These are phyloP conservation scores for Paxillus rubicundulus DNA, from an alignment of 768 basidiomycete genomes.

Conservation along the genomic window DNA sequence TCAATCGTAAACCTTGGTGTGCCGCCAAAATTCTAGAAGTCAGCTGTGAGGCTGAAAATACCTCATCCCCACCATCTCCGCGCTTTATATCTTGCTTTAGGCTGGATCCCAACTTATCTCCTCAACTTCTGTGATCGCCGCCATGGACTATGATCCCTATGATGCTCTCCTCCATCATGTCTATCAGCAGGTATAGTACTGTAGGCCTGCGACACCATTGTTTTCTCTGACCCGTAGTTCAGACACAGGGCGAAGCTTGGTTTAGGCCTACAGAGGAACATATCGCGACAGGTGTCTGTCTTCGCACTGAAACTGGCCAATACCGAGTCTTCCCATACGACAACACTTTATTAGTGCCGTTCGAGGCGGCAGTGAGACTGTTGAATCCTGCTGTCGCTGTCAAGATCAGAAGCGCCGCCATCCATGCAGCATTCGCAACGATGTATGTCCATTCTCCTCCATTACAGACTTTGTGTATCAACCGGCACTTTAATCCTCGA, in stretches of 20 bases:
- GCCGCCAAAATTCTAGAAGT: neutral
- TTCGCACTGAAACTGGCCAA: slow-evolving; percentile 61
- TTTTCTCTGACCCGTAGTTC: slow-evolving; percentile 19
- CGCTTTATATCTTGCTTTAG: slow-evolving; percentile 11
- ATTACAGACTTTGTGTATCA: neutral
- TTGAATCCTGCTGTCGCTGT: slow-evolving; percentile 84
- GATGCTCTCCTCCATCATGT: slow-evolving; percentile 80
- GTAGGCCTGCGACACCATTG: neutral
- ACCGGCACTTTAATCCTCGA: neutral
- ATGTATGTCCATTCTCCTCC: slow-evolving; percentile 44
- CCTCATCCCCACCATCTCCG: slow-evolving; percentile 1
- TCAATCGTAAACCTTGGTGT: neutral
- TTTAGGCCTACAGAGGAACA: slow-evolving; percentile 81
- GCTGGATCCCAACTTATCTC: neutral
- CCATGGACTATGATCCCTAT: slow-evolving; percentile 77
- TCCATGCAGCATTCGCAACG: slow-evolving; percentile 71
- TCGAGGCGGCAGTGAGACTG: slow-evolving; percentile 68
- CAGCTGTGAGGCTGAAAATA: neutral
- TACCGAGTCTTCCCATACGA: slow-evolving; percentile 86
- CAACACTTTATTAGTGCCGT: slow-evolving; percentile 69
- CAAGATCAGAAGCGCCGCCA: slow-evolving; percentile 75
- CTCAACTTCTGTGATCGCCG: slow-evolving; percentile 2
- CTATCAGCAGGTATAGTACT: slow-evolving; percentile 61
- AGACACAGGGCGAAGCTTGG: slow-evolving; percentile 84
- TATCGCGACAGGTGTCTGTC: slow-evolving; percentile 72